These are phyloP conservation scores for Catharanthus roseus DNA, from an alignment of 257 asterid genomes.

Conservation along the genomic window DNA sequence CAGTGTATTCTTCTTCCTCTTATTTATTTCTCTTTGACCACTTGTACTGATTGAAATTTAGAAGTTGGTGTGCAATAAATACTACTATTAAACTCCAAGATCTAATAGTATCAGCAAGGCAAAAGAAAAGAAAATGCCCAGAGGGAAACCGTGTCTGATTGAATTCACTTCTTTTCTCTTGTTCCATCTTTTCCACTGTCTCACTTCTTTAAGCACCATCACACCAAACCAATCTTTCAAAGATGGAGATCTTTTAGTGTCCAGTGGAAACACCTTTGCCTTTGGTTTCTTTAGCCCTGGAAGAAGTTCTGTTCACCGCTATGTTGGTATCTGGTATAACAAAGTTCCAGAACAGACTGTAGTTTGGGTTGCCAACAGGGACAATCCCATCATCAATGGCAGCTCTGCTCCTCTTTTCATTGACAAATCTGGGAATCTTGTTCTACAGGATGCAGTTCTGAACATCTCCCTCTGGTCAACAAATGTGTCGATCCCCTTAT, in stretches of 20 bases:
- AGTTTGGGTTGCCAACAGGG: conserved; percentile 41
- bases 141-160: no score
- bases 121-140: conserved; percentile 4
- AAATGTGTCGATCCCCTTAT: conserved; percentile 14
- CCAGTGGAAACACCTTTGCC: conserved; percentile 17
- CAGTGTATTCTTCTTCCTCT: not conserved
- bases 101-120: not conserved
- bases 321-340: conserved; percentile 36
- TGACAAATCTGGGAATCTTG: conserved; percentile 33
- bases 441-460: conserved; percentile 15
- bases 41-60: not conserved
- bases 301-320: conserved; percentile 21
- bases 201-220: conserved; percentile 23
- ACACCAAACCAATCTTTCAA: conserved; percentile 23
- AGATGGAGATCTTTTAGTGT: conserved; percentile 32
- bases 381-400: conserved; percentile 19
- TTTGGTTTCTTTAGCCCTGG: conserved; percentile 43
- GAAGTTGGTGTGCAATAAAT: not conserved
- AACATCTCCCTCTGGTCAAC: conserved; percentile 30
- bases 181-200: conserved; percentile 12
- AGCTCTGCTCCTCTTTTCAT: conserved; percentile 20
- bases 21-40: not conserved
- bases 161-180: conserved; percentile 6
- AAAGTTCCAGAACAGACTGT: conserved; percentile 27
- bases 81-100: not conserved